Percentiles rank a stretch among this genome's conserved stretches.
Conservation (phyloP, 305 asterid species). For the Ilex paraguariensis region DNA sequence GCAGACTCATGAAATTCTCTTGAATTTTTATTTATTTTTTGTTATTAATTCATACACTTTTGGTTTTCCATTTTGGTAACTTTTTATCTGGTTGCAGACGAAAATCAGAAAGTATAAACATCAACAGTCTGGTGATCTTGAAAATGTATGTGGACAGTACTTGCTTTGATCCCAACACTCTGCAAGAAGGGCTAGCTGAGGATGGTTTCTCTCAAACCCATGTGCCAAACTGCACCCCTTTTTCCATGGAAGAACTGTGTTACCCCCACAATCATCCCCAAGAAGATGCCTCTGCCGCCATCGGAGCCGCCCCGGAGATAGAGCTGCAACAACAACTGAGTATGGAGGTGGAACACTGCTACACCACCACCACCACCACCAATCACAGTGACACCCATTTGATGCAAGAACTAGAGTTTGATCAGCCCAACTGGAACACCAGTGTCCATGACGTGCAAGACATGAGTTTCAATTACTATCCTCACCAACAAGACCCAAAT, state of each 20-base stretch:
- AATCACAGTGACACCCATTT: constrained; percentile 1
- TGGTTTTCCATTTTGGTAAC: neutral
- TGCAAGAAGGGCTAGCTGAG: constrained; percentile 35
- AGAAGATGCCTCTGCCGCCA: constrained; percentile 17
- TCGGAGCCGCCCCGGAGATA: constrained; percentile 24
- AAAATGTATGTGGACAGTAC: constrained; percentile 53
- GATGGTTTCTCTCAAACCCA: constrained; percentile 44
- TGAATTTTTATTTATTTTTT: neutral
- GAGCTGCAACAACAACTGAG: constrained; percentile 55
- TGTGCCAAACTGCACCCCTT: constrained; percentile 26
- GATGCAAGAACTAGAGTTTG: constrained; percentile 26
- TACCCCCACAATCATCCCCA: constrained; percentile 24
- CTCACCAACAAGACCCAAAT: constrained; percentile 4
- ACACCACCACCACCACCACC: constrained; percentile 18
- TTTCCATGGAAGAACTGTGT: constrained; percentile 39
- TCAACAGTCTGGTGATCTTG: constrained; percentile 11
- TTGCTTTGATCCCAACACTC: constrained; percentile 44
- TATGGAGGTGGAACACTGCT: constrained; percentile 42
- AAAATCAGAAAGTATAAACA: constrained; percentile 11
- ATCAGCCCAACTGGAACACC: constrained; percentile 27
- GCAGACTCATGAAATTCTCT: constrained; percentile 2
- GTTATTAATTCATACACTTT: constrained; percentile 14
- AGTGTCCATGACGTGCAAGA: constrained; percentile 3
- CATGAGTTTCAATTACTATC: constrained; percentile 9
- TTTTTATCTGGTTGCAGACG: constrained; percentile 21